Evolutionary conservation across 495 filamentous ascomycete genomes (phyloP), one percentile per base, ranked within the genome.

Genomic region (Pyrenula massariospora): DNA sequence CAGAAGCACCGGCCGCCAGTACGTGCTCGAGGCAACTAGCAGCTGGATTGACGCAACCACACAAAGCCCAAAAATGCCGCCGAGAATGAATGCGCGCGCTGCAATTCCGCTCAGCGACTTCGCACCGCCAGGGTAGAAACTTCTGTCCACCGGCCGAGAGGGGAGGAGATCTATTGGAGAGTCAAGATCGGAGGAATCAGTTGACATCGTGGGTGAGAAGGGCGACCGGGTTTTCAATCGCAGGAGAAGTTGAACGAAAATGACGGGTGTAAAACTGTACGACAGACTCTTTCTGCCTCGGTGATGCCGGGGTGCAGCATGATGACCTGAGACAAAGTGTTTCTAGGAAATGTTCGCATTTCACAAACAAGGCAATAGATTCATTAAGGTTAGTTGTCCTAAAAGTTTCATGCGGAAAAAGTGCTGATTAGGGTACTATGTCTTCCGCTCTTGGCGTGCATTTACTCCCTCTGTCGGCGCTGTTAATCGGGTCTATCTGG

Each of bases 1-100:
- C 73, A 98, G 95, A 75, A 89, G 85, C 19, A 89, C 83, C 1
- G 86, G 66, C 58, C 93, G 88, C 91, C 91, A 96, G 59, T 91
- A 77, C 0, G 79, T 74, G 24, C 68, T 71, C 0, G 58, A 56
- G 64, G 24, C 66, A 50, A 24, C 63, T 59, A 75, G 59, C 64
- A 74, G 63, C 65, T 60, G 51, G 47, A 70, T 50, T 15, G 80
- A 76, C 2, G 75, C 25, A 21, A 72, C 56, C 8, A 69, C 10
- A 54, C 78, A 71, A 10, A 77, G 47, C 48, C 77, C 75, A 24
- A 84, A 66, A 3, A 67, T 65, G 25, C 66, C 63, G 48, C 84
- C 84, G 25, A 86, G 68, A 51, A 75, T 53, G 65, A 85, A 85
- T n/a, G 82, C 78, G 50, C 89, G 89, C 12, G 86, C 63, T 19